Percentiles rank a stretch among this genome's conserved stretches.
Conservation (phyloP, 2,329 filamentous ascomycete genomes). For the Aureobasidium lini region DNA sequence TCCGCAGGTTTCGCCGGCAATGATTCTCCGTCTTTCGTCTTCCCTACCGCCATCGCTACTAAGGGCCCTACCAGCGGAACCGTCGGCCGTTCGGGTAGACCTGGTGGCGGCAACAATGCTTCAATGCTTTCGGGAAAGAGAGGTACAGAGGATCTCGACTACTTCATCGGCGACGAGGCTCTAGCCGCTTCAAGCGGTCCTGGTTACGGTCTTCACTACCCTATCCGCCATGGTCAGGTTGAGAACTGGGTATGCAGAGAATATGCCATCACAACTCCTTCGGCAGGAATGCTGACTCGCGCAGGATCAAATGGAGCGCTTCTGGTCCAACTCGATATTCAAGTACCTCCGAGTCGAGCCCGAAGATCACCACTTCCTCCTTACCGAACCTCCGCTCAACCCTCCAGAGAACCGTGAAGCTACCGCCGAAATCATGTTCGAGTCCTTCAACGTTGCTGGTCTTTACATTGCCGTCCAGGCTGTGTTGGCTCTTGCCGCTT, state of each 20-base stretch:
- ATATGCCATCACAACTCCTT: background rate
- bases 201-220: slow-evolving; percentile 94
- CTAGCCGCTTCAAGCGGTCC: slow-evolving; percentile 75
- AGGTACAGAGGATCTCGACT: slow-evolving; percentile 95
- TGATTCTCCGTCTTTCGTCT: slow-evolving; percentile 97
- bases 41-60: slow-evolving; percentile 95
- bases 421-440: slow-evolving; percentile 99
- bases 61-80: slow-evolving; percentile 67
- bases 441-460: slow-evolving; percentile 98
- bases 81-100: slow-evolving; percentile 77
- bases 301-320: slow-evolving; percentile 97
- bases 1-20: slow-evolving; percentile 88
- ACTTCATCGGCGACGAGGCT: slow-evolving; percentile 97
- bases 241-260: slow-evolving; percentile 78
- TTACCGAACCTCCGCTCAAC: slow-evolving; percentile 91
- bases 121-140: slow-evolving; percentile 90
- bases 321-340: slow-evolving; percentile 99
- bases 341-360: slow-evolving; percentile 97
- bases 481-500: slow-evolving; percentile 89
- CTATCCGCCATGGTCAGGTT: slow-evolving; percentile 94
- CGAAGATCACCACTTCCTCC: slow-evolving; percentile 96
- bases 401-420: slow-evolving; percentile 98
- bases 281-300: slow-evolving; percentile 15
- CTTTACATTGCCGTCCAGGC: slow-evolving; percentile 98
- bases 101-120: slow-evolving; percentile 87